Conservation (phyloP, 1,284 basidiomycete genomes). For the Trichosporon inkin region DNA sequence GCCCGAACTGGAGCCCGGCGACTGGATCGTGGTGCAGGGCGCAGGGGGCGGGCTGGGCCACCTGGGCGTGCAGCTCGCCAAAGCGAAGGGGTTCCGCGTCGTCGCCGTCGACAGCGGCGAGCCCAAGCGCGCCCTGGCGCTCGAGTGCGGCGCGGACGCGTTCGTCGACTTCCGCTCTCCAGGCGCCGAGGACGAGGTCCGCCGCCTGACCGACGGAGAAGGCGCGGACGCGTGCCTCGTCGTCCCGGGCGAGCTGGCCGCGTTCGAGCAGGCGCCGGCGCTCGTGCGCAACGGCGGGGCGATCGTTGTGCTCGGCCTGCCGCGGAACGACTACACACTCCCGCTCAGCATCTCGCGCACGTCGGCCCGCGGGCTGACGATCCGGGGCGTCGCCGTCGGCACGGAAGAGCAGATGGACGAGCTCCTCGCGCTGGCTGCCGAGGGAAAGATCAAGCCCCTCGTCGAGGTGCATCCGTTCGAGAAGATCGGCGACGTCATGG, state of each 20-base stretch:
- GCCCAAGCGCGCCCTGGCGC: constrained; percentile 63
- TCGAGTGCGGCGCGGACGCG: constrained; percentile 66
- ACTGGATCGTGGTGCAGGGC: constrained; percentile 68
- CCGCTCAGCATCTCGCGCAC: neutral
- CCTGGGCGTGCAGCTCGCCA: constrained; percentile 69
- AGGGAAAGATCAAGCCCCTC: neutral
- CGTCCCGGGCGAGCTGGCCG: constrained; percentile 1
- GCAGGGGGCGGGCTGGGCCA: constrained; percentile 51
- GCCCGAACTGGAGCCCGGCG: constrained; percentile 54
- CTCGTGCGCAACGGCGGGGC: constrained; percentile 4
- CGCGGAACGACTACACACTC: neutral
- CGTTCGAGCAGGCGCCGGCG: neutral
- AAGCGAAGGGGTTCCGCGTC: constrained; percentile 66
- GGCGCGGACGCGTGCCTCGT: constrained; percentile 7
- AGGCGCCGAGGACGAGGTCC: constrained; percentile 36
- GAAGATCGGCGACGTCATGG: constrained; percentile 1
- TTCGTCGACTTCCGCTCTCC: constrained; percentile 65
- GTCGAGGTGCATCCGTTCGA: constrained; percentile 8
- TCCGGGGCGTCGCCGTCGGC: constrained; percentile 2
- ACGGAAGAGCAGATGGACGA: constrained; percentile 10
- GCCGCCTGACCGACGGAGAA: constrained; percentile 22
- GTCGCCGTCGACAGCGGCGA: constrained; percentile 66
- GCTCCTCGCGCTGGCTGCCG: neutral
- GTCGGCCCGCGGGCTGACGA: neutral
- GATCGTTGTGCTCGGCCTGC: neutral